A percentile compares a stretch with the other conserved stretches of the same genome.
Evolutionary conservation across 1,284 basidiomycete species (phyloP).

Genomic region (Chondrostereum purpureum): DNA sequence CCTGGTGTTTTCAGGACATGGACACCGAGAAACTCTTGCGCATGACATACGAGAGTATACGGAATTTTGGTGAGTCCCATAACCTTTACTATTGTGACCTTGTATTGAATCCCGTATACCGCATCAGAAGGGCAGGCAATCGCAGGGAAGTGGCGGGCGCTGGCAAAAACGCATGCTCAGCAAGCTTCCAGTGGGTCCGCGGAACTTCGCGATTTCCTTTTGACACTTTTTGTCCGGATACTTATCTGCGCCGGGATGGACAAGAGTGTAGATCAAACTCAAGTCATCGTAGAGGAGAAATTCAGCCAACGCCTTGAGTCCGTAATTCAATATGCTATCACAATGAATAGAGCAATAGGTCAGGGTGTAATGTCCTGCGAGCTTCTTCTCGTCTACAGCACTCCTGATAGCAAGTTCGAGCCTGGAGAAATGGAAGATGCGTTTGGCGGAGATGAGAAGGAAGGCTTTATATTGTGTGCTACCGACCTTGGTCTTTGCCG

Average conservation of each 20-base stretch:
- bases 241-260: slow-evolving; percentile 36
- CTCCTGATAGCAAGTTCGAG: slow-evolving; percentile 32
- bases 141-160: slow-evolving; percentile 45
- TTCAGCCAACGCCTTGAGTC: slow-evolving; percentile 34
- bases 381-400: slow-evolving; percentile 34
- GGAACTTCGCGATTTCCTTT: slow-evolving; percentile 28
- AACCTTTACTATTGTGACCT: background rate
- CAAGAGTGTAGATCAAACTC: slow-evolving; percentile 17
- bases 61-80: slow-evolving; percentile 32
- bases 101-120: background rate
- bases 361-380: slow-evolving; percentile 47
- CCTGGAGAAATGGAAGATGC: slow-evolving; percentile 37
- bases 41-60: slow-evolving; percentile 39
- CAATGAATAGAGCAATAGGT: slow-evolving; percentile 43
- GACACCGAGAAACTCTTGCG: slow-evolving; percentile 34
- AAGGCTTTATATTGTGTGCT: slow-evolving; percentile 29
- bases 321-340: slow-evolving; percentile 34
- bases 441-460: slow-evolving; percentile 19
- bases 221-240: slow-evolving; percentile 35
- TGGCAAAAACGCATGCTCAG: slow-evolving; percentile 40
- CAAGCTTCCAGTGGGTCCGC: slow-evolving; percentile 26
- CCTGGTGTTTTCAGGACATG: slow-evolving; percentile 42
- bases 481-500: slow-evolving; percentile 36
- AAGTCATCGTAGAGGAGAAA: slow-evolving; percentile 18
- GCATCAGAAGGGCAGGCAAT: slow-evolving; percentile 42